Base-by-base conservation (phyloP, 176 grass and related monocot species). In the Ananas comosus region DNA sequence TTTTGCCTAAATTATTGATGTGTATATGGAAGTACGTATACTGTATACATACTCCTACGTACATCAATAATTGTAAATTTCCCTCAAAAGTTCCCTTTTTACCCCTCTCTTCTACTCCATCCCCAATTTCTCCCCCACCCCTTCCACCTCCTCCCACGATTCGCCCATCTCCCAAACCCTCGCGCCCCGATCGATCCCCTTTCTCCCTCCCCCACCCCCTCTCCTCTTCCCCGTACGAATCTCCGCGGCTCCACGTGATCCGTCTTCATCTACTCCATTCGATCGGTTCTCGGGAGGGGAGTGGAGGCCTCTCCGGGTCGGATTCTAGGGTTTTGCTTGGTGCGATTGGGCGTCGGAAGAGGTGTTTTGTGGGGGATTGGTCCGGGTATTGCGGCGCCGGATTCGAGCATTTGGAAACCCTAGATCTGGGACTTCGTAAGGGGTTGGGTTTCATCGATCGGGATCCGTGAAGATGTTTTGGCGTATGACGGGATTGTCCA, bases 381-480 rank as follows among this genome's bases (percentile, higher is more conserved):
- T 8, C 24, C 13, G 64, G 33, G 4, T 42, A 42, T 42, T 42
- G 3, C 54, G 14, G 54, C n/a, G 17, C 66, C 70, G 70, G 80
- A 56, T 76, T 65, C 72, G 47, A 50, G 2, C 11, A 42, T 25
- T 51, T 24, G 79, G 24, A 53, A 80, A 74, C 78, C 83, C 87
- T 86, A 88, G 90, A 85, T 88, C 81, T 72, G 77, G n/a, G 64
- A 23, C 72, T 25, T 42, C 33, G 33, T 24, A 33, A 52, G 72
- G 51, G 19, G 28, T 84, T 50, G 48, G 53, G 50, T 69, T 80
- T 64, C 75, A 33, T 51, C 66, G 11, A 18, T 63, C 9, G 18
- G 25, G 74, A 12, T 54, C 59, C 21, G 65, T n/a, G 66, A 80
- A 85, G 72, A 85, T 85, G 82, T 85, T 85, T 48, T 85, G 82